Evolutionary conservation across 2,329 filamentous ascomycete species (phyloP).

Genomic region (Talaromyces atroroseus): DNA sequence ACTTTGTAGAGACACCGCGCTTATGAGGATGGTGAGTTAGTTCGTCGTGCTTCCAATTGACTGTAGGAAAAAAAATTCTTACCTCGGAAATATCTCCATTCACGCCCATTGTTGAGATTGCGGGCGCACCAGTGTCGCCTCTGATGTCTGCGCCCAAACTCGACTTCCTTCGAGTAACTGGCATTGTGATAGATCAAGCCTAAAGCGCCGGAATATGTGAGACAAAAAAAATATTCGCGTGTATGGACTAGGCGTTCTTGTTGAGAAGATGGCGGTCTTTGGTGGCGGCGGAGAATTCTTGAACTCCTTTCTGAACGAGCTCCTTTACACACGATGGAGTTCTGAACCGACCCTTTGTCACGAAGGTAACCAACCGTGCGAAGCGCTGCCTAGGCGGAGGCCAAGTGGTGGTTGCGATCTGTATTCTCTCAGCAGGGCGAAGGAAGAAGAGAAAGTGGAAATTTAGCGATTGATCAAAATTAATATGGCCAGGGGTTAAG

Average conservation of each 20-base stretch:
- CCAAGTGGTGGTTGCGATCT: no score
- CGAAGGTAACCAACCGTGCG: neutral
- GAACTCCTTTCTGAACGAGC: no score
- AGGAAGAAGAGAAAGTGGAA: neutral
- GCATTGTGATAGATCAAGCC: slow-evolving; percentile 22
- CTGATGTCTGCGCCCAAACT: slow-evolving; percentile 44
- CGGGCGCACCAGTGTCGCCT: slow-evolving; percentile 43
- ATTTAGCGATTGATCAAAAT: neutral
- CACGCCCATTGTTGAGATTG: slow-evolving; percentile 42
- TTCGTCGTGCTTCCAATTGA: neutral
- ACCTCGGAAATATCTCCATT: slow-evolving; percentile 28
- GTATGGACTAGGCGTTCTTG: neutral
- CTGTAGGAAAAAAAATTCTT: slow-evolving; percentile 7
- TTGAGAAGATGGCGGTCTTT: neutral
- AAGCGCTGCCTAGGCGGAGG: neutral
- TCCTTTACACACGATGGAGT: no score
- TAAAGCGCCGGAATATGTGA: neutral
- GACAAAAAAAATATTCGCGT: neutral
- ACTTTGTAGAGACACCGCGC: slow-evolving; percentile 17
- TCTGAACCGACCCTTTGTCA: neutral
- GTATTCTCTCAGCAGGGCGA: no score
- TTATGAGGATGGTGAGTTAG: neutral
- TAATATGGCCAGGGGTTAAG: neutral
- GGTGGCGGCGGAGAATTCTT: neutral
- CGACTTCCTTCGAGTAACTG: slow-evolving; percentile 38